Base-by-base conservation (phyloP, 176 grass and related monocot species). In the Avena eriantha region DNA sequence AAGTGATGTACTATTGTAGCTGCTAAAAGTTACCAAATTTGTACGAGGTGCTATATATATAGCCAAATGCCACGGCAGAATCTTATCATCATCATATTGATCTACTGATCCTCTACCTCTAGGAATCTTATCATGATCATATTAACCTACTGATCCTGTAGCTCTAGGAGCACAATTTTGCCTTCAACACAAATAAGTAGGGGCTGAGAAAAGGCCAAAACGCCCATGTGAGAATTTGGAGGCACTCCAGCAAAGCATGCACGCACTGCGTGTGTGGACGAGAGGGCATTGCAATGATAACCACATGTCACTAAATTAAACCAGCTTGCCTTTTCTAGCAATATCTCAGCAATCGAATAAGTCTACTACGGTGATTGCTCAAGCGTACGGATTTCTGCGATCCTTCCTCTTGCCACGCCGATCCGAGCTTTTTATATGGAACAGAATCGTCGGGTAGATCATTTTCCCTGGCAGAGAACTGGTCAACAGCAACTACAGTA, bases 381-480 rank as follows among this genome's bases (percentile, higher is more conserved):
- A 7, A 41, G 82, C 10, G 45, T 75, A 89, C 82, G 11, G 77
- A 17, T 39, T 49, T 4, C 17, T 84, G 89, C 66, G 74, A 83
- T 67, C 56, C 69, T 66, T 47, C 55, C 56, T 77, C 23, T 65
- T 14, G 75, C 80, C 89, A 75, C 68, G 29, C 3, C 71, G 49
- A 68, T 21, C n/a, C 39, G n/a, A 14, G 55, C 33, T 57, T 72
- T 50, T 22, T 21, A 61, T 56, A 76, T 73, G 47, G 18, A 73
- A 69, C 61, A 82, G 43, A 6, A 60, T 39, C 53, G 19, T 57
- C 21, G 11, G 21, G n/a, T 88, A 24, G 49, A 83, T 87, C 50
- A 84, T 84, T 91, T 84, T 91, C 81, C 64, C 69, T 84, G 76
- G 85, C 59, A 87, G 76, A 84, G 83, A 76, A 67, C 59, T 33